Conservation (phyloP, 2,329 filamentous ascomycete genomes). For the Hymenoscyphus repandus region DNA sequence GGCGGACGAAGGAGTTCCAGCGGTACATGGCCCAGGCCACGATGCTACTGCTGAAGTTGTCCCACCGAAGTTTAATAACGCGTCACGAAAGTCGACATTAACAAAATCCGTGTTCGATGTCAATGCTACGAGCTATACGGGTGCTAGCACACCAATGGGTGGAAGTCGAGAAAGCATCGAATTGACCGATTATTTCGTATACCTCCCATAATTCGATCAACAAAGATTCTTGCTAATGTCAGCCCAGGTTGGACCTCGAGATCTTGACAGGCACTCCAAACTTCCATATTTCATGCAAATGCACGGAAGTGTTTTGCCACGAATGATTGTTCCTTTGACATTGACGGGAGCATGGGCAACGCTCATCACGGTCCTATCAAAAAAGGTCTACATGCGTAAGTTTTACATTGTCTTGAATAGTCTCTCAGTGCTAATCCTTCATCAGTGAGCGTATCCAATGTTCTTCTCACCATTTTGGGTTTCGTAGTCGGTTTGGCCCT, state of each 20-base stretch:
- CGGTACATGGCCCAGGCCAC: neutral
- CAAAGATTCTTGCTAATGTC: neutral
- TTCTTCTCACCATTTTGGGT: slow-evolving; percentile 71
- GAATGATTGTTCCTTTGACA: slow-evolving; percentile 64
- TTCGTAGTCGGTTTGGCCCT: slow-evolving; percentile 77
- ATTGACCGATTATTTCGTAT: slow-evolving; percentile 27
- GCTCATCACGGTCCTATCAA: slow-evolving; percentile 52
- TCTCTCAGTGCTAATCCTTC: slow-evolving; percentile 3
- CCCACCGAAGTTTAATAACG: neutral
- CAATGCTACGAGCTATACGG: slow-evolving; percentile 3
- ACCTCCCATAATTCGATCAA: slow-evolving; percentile 1
- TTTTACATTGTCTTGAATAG: slow-evolving; percentile 2
- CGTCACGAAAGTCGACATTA: slow-evolving; percentile 13
- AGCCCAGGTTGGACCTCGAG: slow-evolving; percentile 49
- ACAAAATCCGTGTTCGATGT: slow-evolving; percentile 10
- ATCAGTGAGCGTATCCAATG: slow-evolving; percentile 52
- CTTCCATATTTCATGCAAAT: slow-evolving; percentile 71
- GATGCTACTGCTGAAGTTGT: neutral
- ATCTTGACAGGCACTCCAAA: slow-evolving; percentile 69
- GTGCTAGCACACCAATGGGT: slow-evolving; percentile 19
- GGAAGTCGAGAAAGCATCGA: neutral
- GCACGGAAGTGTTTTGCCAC: slow-evolving; percentile 69
- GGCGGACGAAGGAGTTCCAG: slow-evolving; percentile 14
- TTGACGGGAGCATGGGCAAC: slow-evolving; percentile 62
- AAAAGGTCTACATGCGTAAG: slow-evolving; percentile 35